A percentile compares a stretch with the other conserved stretches of the same genome.
Conservation (phyloP, 164 flowering plant genomes). For the Macadamia tetraphylla region DNA sequence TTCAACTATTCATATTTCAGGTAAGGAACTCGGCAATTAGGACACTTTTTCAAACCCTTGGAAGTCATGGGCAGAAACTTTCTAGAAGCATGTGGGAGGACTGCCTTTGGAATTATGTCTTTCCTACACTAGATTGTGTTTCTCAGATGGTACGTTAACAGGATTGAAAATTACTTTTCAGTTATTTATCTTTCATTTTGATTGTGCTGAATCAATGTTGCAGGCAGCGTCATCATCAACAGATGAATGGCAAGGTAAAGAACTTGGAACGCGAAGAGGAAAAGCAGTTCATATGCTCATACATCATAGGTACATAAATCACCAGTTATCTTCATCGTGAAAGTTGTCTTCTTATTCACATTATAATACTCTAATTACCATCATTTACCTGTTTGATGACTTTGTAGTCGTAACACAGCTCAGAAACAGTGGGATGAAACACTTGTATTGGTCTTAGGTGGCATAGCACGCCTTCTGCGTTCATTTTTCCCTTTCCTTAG, state of each 20-base stretch:
- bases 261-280: constrained; percentile 92
- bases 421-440: constrained; percentile 99
- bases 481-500: constrained; percentile 75
- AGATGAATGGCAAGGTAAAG: constrained; percentile 99
- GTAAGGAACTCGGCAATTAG: constrained; percentile 93
- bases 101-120: constrained; percentile 93
- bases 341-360: neutral
- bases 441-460: constrained; percentile 84
- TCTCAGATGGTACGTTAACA: constrained; percentile 68
- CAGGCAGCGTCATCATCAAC: constrained; percentile 94
- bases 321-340: neutral
- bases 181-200: neutral
- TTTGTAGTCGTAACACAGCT: constrained; percentile 91
- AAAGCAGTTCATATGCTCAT: constrained; percentile 99
- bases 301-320: constrained; percentile 75
- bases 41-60: constrained; percentile 91
- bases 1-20: constrained; percentile 29
- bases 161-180: neutral
- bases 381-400: constrained; percentile 6
- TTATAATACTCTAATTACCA: neutral
- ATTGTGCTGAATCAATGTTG: constrained; percentile 4
- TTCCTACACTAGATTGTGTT: constrained; percentile 75
- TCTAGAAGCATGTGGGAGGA: constrained; percentile 93
- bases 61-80: constrained; percentile 95
- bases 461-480: constrained; percentile 88